A percentile compares a stretch with the other conserved stretches of the same genome.
Evolutionary conservation across 164 flowering plant species (phyloP).

Genomic region (Pachysandra terminalis): DNA sequence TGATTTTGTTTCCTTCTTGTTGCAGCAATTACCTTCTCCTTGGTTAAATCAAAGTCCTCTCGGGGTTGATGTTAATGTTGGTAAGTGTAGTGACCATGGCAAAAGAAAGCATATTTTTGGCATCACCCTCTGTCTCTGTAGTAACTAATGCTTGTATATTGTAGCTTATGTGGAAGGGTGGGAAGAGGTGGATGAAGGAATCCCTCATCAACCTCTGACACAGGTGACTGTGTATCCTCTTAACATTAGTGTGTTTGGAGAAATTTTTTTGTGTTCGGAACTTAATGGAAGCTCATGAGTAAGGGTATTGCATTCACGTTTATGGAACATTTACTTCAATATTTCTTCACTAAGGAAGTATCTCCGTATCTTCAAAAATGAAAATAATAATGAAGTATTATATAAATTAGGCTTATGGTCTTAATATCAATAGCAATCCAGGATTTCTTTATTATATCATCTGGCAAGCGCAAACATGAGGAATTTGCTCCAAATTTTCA

Average conservation of each 20-base stretch:
- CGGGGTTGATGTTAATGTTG: constrained; percentile 89
- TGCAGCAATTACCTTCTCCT: constrained; percentile 82
- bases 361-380: no score
- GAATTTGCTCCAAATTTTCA: constrained; percentile 53
- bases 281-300: background rate
- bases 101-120: background rate
- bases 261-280: no score
- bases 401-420: background rate
- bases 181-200: constrained; percentile 70
- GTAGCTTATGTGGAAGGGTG: constrained; percentile 92
- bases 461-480: constrained; percentile 89
- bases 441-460: constrained; percentile 66
- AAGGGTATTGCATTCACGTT: no score
- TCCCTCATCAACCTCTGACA: constrained; percentile 55
- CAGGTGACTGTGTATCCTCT: no score
- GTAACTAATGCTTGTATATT: constrained; percentile 9
- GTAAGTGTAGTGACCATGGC: constrained; percentile 40
- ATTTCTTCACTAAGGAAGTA: no score
- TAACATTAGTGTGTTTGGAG: no score
- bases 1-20: constrained; percentile 3
- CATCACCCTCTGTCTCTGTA: background rate
- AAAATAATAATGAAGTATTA: background rate
- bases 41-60: constrained; percentile 85
- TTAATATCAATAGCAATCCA: constrained; percentile 20
- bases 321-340: no score